These are phyloP conservation scores for Acacia pycnantha DNA, from an alignment of 331 rosid species.

Conservation along the genomic window DNA sequence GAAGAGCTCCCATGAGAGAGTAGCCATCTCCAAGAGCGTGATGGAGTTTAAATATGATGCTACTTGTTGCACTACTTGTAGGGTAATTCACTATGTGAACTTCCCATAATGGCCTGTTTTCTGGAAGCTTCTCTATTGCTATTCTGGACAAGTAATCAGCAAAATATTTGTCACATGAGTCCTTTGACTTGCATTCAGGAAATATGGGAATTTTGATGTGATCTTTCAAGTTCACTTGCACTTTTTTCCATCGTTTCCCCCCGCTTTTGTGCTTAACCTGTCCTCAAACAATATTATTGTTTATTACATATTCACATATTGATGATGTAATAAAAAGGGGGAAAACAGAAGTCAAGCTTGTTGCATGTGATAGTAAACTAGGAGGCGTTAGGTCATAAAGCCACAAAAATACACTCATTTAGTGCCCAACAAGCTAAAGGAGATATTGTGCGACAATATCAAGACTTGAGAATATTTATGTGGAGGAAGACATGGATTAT, in stretches of 20 bases:
- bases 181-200: neutral
- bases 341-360: too few species aligned
- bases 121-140: conserved; percentile 27
- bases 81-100: conserved; percentile 35
- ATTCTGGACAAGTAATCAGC: conserved; percentile 25
- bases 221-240: conserved; percentile 30
- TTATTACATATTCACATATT: too few species aligned
- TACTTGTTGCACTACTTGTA: conserved; percentile 25
- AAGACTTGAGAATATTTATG: too few species aligned
- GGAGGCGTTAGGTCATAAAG: too few species aligned
- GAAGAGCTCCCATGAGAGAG: conserved; percentile 47
- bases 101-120: conserved; percentile 41
- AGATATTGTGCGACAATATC: too few species aligned
- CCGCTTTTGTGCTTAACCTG: conserved; percentile 20
- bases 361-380: too few species aligned
- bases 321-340: too few species aligned
- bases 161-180: neutral
- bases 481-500: too few species aligned
- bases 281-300: neutral
- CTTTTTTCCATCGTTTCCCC: conserved; percentile 33
- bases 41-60: conserved; percentile 39
- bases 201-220: conserved; percentile 35
- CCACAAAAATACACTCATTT: too few species aligned
- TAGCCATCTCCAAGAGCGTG: conserved; percentile 55
- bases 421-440: too few species aligned